Base-by-base conservation (phyloP, 306 rosid genomes). In the Begonia fuchsioides region DNA sequence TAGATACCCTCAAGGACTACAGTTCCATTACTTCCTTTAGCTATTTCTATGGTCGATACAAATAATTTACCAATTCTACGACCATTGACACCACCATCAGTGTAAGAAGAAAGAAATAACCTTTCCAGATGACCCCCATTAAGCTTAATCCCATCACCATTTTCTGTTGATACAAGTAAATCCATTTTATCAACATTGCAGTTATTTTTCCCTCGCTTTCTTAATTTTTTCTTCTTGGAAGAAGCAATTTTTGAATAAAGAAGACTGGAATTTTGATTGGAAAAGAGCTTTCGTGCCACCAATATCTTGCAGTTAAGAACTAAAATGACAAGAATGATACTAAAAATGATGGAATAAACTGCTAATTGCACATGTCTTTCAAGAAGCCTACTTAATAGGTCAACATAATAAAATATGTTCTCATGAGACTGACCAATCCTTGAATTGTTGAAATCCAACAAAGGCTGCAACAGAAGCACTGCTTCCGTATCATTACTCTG, bases 11-110 rank as follows among this genome's bases (percentile, higher is more conserved):
- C 87, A 2, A 87, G 74, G 10, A 87, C 76, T 68, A 87, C 38
- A 2, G 96, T 82, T 13, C 87, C 96, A 49, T 87, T 87, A 62
- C 96, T 87, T 56, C 96, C 96, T 63, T 68, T 82, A 15, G 92
- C 90, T 59, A 87, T 87, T 70, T 82, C 84, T 48, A 40, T 71
- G 51, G 66, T 69, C 14, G 94, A 78, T 49, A 82, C 61, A 11
- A 70, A 20, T 35, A 82, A 55, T 54, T 87, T 87, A 57, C 96
- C 93, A 47, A 87, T 61, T 55, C 60, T 69, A 16, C 82, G 82
- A 15, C 87, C 96, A 53, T 57, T 53, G 14, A 38, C 44, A 66
- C 63, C 62, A 61, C 62, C 76, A 14, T 50, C 52, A n/a, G 71
- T 57, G 53, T 66, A 59, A 52, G 54, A 71, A 16, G 45, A 52